Evolutionary conservation across 768 basidiomycete species (phyloP).

Genomic region (Tylopilus sp.): DNA sequence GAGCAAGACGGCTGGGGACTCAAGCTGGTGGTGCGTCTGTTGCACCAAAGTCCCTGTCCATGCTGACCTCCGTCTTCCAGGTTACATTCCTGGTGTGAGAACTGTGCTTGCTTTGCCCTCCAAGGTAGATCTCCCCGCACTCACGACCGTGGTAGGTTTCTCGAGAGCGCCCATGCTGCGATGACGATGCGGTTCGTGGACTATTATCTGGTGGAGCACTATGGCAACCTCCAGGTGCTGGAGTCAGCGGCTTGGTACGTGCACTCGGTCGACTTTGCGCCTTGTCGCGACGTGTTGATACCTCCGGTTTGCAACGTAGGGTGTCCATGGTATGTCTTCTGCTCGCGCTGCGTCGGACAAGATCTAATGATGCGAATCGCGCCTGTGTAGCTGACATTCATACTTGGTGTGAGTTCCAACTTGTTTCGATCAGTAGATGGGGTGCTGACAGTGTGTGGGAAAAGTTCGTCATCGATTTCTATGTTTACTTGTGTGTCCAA

Average conservation of each 20-base stretch:
- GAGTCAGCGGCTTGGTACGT: conserved; percentile 22
- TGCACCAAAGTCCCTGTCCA: too few species aligned
- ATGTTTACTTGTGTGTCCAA: conserved; percentile 22
- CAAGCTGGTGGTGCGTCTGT: conserved; percentile 22
- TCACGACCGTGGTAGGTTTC: conserved; percentile 4
- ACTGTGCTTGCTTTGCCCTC: too few species aligned
- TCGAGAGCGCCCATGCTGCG: conserved; percentile 22
- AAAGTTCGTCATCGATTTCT: conserved; percentile 27
- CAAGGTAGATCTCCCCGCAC: neutral
- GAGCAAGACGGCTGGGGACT: conserved; percentile 15
- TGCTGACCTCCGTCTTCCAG: conserved; percentile 7
- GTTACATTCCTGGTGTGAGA: conserved; percentile 21
- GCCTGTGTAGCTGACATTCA: conserved; percentile 19
- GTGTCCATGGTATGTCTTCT: conserved; percentile 14
- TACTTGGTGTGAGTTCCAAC: conserved; percentile 19
- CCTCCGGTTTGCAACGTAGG: conserved; percentile 9
- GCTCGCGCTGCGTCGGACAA: neutral
- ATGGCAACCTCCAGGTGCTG: conserved; percentile 9
- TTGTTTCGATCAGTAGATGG: neutral
- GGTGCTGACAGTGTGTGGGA: conserved; percentile 3
- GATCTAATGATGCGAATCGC: neutral
- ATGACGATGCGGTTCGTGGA: conserved; percentile 25
- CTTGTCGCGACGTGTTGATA: conserved; percentile 1
- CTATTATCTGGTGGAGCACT: conserved; percentile 20
- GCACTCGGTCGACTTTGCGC: too few species aligned